Conservation (phyloP, 2,329 filamentous ascomycete species). For the Helotiales sp. region DNA sequence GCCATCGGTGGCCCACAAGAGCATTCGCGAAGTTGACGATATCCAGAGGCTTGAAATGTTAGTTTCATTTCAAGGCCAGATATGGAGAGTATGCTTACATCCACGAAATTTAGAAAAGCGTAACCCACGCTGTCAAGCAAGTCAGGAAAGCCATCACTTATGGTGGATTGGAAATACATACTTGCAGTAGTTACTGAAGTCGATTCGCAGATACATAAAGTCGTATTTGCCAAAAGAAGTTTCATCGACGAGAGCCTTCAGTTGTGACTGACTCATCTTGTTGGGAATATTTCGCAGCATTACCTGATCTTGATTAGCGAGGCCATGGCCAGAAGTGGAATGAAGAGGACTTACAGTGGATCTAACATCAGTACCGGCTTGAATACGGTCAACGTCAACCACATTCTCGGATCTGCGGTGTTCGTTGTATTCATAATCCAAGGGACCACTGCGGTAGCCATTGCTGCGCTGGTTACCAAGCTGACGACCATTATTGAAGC, state of each 20-base stretch:
- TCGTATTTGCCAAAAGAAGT: slow-evolving; percentile 83
- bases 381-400: slow-evolving; percentile 61
- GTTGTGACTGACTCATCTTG: slow-evolving; percentile 73
- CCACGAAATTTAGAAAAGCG: slow-evolving; percentile 92
- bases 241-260: slow-evolving; percentile 78
- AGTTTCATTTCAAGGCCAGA: slow-evolving; percentile 31
- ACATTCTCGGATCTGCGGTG: slow-evolving; percentile 54
- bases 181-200: slow-evolving; percentile 84
- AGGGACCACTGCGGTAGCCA: neutral
- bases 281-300: slow-evolving; percentile 97
- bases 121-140: slow-evolving; percentile 80
- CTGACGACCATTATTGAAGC: too few relatives aligned
- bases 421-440: neutral
- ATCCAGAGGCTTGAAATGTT: slow-evolving; percentile 60
- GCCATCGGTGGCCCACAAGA: neutral
- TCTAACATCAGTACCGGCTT: slow-evolving; percentile 68
- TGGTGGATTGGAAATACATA: slow-evolving; percentile 44
- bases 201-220: slow-evolving; percentile 92
- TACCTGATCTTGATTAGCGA: slow-evolving; percentile 53
- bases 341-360: slow-evolving; percentile 63
- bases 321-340: slow-evolving; percentile 9
- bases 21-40: slow-evolving; percentile 55
- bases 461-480: neutral
- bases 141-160: slow-evolving; percentile 5
- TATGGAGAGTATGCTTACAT: slow-evolving; percentile 51